Evolutionary conservation across 768 basidiomycete species (phyloP), one percentile per base, ranked within the genome.

Genomic region (Dioszegia aurantiaca): DNA sequence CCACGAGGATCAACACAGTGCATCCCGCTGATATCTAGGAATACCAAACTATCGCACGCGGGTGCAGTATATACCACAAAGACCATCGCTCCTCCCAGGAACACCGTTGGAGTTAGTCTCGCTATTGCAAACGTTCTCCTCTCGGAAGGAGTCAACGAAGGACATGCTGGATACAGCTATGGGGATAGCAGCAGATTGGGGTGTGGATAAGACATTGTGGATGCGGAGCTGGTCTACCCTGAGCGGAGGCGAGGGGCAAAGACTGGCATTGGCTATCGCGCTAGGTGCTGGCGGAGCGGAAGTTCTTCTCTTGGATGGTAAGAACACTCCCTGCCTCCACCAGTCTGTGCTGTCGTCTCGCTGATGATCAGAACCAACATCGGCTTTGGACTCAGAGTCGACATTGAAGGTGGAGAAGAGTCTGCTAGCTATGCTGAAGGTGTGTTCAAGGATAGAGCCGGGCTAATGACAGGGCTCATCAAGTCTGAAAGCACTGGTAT

Each of bases 191-290:
- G 77, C 78, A 47, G 64, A 77, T 8, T 92, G 89, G 88, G 86
- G 83, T 2, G 79, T 91, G 36, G 82, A 84, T 4, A 67, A 78
- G 1, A 80, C 83, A 41, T 80, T 92, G 21, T 93, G 90, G 90
- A 83, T 84, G 58, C 80, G 90, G 30, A 81, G 82, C 12, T 94
- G 91, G 91, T 76, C 83, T 9, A 84, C 82, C 43, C 77, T 94
- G 67, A 90, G 88, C 64, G 91, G 90, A 1, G 91, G 91, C 17
- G 91, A 94, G 74, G 82, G 84, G 0, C 91, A 94, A 74, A 80
- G 91, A 45, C 82, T 92, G n/a, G 83, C 86, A 10, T 74, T 93
- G 53, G 87, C 90, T 17, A 80, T 86, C 9, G 87, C 87, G 0
- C 70, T 90, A 1, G 86, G 87, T 0, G 73, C 90, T 41, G 80